Evolutionary conservation across 345 rosid species (phyloP), one percentile per base, ranked within the genome.

Genomic region (Lumnitzera racemosa): DNA sequence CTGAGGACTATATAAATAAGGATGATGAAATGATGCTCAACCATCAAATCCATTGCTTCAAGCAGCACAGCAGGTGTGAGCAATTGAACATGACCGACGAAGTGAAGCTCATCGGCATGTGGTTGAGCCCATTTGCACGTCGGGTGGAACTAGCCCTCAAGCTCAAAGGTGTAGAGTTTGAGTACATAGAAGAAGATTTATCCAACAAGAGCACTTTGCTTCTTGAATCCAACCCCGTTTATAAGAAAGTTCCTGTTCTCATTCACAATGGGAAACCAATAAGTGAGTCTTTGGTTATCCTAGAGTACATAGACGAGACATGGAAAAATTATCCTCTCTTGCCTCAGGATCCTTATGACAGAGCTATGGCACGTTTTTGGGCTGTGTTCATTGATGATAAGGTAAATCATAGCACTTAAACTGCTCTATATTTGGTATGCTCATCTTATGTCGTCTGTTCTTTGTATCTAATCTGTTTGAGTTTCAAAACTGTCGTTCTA

Each of bases 181-280:
- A 20, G 20, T 20, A 20, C 20, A 20, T 20, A 20, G 20, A 20
- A 20, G 20, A 20, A 20, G 20, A 20, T 20, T 20, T 20, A 20
- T 20, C 20, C 20, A 20, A 20, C 20, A 20, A 20, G 20, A 20
- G 20, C 20, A 20, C 20, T 20, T 20, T 20, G 20, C 20, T 64
- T 20, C 54, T 20, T 17, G 4, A 5, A 47, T 64, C 48, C 29
- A 64, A 64, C 12, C 67, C 55, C 0, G 53, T 64, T 15, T n/a
- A 64, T n/a, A 56, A 48, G 47, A 56, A 27, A 61, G 67, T 64
- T 2, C 67, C 67, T 4, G 67, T 56, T 20, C 59, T 63, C n/a
- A 29, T 62, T 15, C 66, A 53, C 66, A 29, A 53, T 10, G 66
- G 66, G 24, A 63, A 53, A 14, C 51, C 67, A 9, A 25, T 63